phyloP scores from a whole-genome alignment of 1,284 basidiomycete genomes.

The Fereydounia khargensis region DNA sequence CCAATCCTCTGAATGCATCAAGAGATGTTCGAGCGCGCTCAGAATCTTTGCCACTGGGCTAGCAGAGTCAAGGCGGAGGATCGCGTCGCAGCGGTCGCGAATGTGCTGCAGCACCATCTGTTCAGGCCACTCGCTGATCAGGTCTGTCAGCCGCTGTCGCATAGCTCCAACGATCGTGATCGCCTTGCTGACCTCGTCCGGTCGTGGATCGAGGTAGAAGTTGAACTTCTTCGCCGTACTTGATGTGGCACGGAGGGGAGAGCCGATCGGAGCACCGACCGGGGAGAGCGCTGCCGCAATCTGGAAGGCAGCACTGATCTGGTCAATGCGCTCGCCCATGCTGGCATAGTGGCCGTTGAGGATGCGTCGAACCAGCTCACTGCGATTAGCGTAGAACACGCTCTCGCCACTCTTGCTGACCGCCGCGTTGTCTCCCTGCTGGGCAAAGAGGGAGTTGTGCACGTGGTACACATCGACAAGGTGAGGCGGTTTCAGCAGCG shows the following conservation, averaged over 20 bases:
- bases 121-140: constrained; percentile 87
- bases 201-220: constrained; percentile 50
- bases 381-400: constrained; percentile 12
- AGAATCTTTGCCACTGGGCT: constrained; percentile 81
- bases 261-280: constrained; percentile 5
- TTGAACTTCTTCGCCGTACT: constrained; percentile 19
- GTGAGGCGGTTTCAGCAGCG: constrained; percentile 14
- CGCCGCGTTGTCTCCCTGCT: background rate
- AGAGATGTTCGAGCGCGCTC: constrained; percentile 78
- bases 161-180: constrained; percentile 37
- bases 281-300: constrained; percentile 22
- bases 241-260: background rate
- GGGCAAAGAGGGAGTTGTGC: constrained; percentile 40
- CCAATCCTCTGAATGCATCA: constrained; percentile 92
- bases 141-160: constrained; percentile 34
- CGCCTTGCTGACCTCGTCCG: constrained; percentile 31
- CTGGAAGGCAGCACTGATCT: constrained; percentile 37
- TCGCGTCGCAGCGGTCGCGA: constrained; percentile 69
- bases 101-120: constrained; percentile 93
- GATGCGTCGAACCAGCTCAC: constrained; percentile 16
- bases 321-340: constrained; percentile 32
- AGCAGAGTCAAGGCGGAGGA: constrained; percentile 68
- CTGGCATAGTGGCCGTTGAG: constrained; percentile 21
- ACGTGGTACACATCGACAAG: constrained; percentile 20
- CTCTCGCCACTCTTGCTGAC: background rate